These are phyloP conservation scores for Tolypocladium tropicale DNA, from an alignment of 2,329 filamentous ascomycete genomes.

Conservation along the genomic window DNA sequence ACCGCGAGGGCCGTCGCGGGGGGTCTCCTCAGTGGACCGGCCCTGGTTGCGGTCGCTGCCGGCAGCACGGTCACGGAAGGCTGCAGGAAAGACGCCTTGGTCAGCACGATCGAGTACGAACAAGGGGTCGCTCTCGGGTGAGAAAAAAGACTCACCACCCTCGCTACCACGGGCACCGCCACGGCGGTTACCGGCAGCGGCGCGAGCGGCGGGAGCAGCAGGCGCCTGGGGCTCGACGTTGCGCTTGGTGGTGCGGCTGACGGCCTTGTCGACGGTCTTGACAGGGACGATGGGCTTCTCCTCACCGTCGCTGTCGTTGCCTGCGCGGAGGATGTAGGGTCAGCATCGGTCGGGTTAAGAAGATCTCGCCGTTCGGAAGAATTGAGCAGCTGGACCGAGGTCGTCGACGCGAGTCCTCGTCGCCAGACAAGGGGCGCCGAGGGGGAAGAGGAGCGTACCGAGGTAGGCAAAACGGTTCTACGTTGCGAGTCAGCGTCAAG, in stretches of 20 bases:
- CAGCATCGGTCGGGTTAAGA: conserved; percentile 4
- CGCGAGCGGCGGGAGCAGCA: conserved; percentile 40
- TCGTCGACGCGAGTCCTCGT: conserved; percentile 1
- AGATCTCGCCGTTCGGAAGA: conserved; percentile 5
- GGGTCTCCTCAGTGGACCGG: conserved; percentile 62
- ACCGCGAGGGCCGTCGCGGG: conserved; percentile 46
- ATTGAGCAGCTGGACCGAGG: conserved; percentile 4
- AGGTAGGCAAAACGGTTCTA: conserved; percentile 98
- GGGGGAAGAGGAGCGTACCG: conserved; percentile 51
- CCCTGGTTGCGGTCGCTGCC: conserved; percentile 74
- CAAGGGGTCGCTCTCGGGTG: neutral
- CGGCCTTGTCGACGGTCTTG: conserved; percentile 81
- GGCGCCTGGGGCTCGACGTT: conserved; percentile 70
- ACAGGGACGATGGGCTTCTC: conserved; percentile 71
- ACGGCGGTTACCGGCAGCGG: conserved; percentile 37
- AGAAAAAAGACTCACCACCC: conserved; percentile 56
- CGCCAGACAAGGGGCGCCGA: conserved; percentile 7
- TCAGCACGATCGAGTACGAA: neutral
- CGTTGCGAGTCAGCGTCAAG: conserved; percentile 2
- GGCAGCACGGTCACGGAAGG: conserved; percentile 81
- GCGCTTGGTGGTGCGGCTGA: conserved; percentile 69
- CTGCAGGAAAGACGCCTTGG: conserved; percentile 35
- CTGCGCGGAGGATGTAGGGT: conserved; percentile 21
- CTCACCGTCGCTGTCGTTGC: conserved; percentile 51
- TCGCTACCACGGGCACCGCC: conserved; percentile 66